phyloP scores from a whole-genome alignment of 2,329 filamentous ascomycete species.

The Penicillium hesseltinei region DNA sequence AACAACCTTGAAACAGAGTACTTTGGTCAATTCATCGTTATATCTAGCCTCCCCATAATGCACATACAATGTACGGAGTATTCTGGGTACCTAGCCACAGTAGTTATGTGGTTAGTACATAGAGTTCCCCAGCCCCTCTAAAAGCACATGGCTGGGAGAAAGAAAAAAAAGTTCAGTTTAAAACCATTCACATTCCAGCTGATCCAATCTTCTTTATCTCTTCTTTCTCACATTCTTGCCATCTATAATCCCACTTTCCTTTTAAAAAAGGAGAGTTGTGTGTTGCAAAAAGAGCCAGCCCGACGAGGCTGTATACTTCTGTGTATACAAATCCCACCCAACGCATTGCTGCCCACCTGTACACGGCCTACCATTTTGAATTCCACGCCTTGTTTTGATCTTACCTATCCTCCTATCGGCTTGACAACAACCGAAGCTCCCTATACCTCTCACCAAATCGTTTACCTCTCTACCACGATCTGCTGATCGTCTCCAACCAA shows the following conservation, averaged over 20 bases:
- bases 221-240: slow-evolving; percentile 4
- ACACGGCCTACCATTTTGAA: background rate
- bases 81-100: background rate
- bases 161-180: slow-evolving; percentile 6
- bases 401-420: background rate
- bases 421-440: background rate
- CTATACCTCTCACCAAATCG: background rate
- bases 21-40: background rate
- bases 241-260: background rate
- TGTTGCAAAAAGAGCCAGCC: background rate
- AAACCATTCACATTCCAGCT: slow-evolving; percentile 15
- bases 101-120: background rate
- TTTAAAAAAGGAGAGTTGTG: background rate
- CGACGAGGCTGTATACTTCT: slow-evolving; percentile 3
- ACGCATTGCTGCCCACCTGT: slow-evolving; percentile 3
- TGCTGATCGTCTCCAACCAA: slow-evolving; percentile 14
- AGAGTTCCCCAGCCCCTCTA: slow-evolving; percentile 20
- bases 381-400: background rate
- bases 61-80: background rate
- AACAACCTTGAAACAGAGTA: background rate
- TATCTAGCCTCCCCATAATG: background rate
- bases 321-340: slow-evolving; percentile 7
- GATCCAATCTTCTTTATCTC: background rate
- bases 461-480: background rate
- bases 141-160: slow-evolving; percentile 26